A percentile compares a stretch with the other conserved stretches of the same genome.
phyloP scores from a whole-genome alignment of 2,329 filamentous ascomycete species.

The Dothistroma pini region DNA sequence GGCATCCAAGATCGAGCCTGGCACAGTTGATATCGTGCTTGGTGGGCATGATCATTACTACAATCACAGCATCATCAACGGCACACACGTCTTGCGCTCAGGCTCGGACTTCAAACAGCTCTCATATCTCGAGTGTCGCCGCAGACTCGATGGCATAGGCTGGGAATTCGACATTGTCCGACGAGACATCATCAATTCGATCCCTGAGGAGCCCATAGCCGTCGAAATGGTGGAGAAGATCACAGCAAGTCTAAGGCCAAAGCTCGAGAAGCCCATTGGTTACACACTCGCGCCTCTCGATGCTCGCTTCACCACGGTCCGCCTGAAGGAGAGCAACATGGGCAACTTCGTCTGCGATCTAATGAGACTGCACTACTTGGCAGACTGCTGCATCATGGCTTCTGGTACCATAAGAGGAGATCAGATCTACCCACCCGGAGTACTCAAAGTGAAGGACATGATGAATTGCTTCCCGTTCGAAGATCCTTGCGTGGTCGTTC shows the following conservation, averaged over 20 bases:
- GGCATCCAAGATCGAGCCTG: slow-evolving; percentile 65
- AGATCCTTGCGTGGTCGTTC: slow-evolving; percentile 78
- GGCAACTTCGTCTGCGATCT: slow-evolving; percentile 91
- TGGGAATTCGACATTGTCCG: slow-evolving; percentile 62
- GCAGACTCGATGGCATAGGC: slow-evolving; percentile 48
- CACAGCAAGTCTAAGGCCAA: slow-evolving; percentile 69
- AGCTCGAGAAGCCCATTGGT: slow-evolving; percentile 76
- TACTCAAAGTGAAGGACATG: slow-evolving; percentile 62
- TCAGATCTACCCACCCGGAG: slow-evolving; percentile 79
- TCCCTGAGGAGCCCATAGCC: slow-evolving; percentile 61
- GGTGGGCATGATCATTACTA: slow-evolving; percentile 93
- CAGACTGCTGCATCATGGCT: slow-evolving; percentile 81
- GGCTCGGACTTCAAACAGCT: slow-evolving; percentile 91
- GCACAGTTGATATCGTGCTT: slow-evolving; percentile 73
- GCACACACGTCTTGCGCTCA: slow-evolving; percentile 78
- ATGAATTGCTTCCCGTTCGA: slow-evolving; percentile 72
- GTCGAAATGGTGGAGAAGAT: slow-evolving; percentile 62
- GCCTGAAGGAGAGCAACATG: slow-evolving; percentile 73
- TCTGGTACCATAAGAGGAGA: slow-evolving; percentile 83
- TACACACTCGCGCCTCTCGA: slow-evolving; percentile 81
- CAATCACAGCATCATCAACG: slow-evolving; percentile 70
- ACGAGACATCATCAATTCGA: slow-evolving; percentile 56
- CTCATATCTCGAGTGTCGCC: slow-evolving; percentile 77
- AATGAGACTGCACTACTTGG: slow-evolving; percentile 76
- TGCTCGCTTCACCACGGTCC: slow-evolving; percentile 78